Conservation (phyloP, 306 rosid species). For the Luffa aegyptiaca region DNA sequence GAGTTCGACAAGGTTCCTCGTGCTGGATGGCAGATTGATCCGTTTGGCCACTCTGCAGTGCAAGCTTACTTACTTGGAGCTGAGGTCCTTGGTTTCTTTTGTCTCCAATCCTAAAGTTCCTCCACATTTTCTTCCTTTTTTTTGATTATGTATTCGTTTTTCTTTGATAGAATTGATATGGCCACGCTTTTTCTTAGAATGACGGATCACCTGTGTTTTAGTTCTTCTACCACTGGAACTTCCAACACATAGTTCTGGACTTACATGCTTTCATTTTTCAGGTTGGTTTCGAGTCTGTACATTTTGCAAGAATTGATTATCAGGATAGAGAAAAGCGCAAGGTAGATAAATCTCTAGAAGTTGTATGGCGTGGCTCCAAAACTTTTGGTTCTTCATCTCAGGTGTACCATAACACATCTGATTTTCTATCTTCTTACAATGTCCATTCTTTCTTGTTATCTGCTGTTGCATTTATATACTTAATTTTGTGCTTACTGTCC, state of each 20-base stretch:
- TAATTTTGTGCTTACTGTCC: not conserved
- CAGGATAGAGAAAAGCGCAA: constrained; percentile 72
- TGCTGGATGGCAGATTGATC: constrained; percentile 93
- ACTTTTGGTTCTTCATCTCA: constrained; percentile 78
- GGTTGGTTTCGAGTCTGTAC: constrained; percentile 91
- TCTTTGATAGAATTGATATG: not conserved
- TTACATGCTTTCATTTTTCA: constrained; percentile 14
- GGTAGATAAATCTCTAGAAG: constrained; percentile 72
- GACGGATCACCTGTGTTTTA: not conserved
- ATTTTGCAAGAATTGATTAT: constrained; percentile 87
- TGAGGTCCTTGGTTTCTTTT: constrained; percentile 35
- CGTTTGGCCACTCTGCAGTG: constrained; percentile 86
- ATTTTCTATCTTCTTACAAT: not conserved
- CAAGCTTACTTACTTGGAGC: constrained; percentile 75
- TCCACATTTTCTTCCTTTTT: not conserved
- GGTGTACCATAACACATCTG: constrained; percentile 27
- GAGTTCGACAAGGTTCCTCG: constrained; percentile 55
- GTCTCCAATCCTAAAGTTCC: not conserved
- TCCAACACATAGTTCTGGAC: not conserved
- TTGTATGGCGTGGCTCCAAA: constrained; percentile 83
- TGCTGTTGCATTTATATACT: not conserved
- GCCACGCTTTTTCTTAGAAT: not conserved
- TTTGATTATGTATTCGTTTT: not conserved
- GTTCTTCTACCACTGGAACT: not conserved
- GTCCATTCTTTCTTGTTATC: not conserved